Conservation (phyloP, 768 basidiomycete genomes). For the Boletus huronensis region DNA sequence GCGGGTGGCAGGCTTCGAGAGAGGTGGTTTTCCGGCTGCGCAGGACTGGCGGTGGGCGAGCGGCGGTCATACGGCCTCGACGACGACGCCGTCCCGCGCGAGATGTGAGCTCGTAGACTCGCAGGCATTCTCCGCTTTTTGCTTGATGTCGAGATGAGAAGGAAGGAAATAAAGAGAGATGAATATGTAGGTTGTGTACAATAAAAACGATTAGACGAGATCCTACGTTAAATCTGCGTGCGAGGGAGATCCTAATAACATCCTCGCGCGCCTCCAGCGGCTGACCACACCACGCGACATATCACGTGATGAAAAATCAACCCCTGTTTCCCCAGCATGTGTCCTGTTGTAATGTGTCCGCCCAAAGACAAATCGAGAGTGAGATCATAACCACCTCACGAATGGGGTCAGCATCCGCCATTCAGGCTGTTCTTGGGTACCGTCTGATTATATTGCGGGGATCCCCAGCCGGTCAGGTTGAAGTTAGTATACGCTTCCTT, state of each 20-base stretch:
- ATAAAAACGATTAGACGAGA: slow-evolving; percentile 15
- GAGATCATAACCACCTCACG: slow-evolving; percentile 1
- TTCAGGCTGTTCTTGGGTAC: slow-evolving; percentile 56
- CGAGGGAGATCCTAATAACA: not conserved
- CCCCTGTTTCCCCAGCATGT: not conserved
- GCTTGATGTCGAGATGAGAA: not conserved
- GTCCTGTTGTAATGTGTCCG: not conserved
- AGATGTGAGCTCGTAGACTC: slow-evolving; percentile 6
- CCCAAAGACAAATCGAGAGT: slow-evolving; percentile 1
- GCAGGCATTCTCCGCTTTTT: slow-evolving; percentile 21
- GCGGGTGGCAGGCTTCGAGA: not conserved
- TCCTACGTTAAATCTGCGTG: slow-evolving; percentile 7
- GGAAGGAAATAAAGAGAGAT: slow-evolving; percentile 1
- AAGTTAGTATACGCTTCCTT: slow-evolving; percentile 43
- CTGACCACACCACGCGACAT: slow-evolving; percentile 24
- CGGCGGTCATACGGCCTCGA: slow-evolving; percentile 24
- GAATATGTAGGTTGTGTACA: slow-evolving; percentile 29
- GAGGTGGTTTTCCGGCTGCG: not conserved
- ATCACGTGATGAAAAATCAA: slow-evolving; percentile 35
- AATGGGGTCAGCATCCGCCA: slow-evolving; percentile 26
- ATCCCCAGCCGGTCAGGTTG: slow-evolving; percentile 43
- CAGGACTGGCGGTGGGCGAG: slow-evolving; percentile 11
- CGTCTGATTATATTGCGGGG: slow-evolving; percentile 42
- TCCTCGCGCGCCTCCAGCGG: slow-evolving; percentile 20
- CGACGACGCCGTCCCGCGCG: slow-evolving; percentile 6